These are phyloP conservation scores for Lipomyces japonicus DNA, from an alignment of 805 yeast species.

Conservation along the genomic window DNA sequence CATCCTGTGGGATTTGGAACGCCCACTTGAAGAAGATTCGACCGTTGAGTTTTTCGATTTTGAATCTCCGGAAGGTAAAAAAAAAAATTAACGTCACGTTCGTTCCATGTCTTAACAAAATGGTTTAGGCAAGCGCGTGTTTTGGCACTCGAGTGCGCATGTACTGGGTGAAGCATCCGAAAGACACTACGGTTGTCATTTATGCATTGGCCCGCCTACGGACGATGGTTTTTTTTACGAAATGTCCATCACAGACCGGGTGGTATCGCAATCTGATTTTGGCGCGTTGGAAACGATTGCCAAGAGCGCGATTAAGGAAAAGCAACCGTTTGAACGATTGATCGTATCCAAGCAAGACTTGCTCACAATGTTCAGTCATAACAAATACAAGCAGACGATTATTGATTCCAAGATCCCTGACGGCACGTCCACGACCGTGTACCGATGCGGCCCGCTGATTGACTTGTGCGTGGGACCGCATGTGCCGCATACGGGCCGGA, in stretches of 20 bases:
- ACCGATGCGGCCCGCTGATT: constrained; percentile 95
- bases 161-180: constrained; percentile 98
- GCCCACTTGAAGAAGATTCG: constrained; percentile 78
- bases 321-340: constrained; percentile 91
- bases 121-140: constrained; percentile 57
- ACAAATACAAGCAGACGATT: constrained; percentile 89
- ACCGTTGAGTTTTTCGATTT: constrained; percentile 81
- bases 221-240: constrained; percentile 97
- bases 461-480: constrained; percentile 98
- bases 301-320: constrained; percentile 85
- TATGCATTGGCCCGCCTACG: constrained; percentile 94
- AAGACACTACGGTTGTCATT: constrained; percentile 91
- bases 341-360: constrained; percentile 88
- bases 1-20: constrained; percentile 87
- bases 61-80: constrained; percentile 78
- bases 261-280: constrained; percentile 79
- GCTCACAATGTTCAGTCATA: constrained; percentile 89
- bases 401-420: constrained; percentile 89
- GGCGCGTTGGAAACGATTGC: constrained; percentile 78
- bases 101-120: too few species aligned
- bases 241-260: constrained; percentile 73
- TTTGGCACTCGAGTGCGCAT: constrained; percentile 99
- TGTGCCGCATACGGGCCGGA: constrained; percentile 94
- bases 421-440: constrained; percentile 92
- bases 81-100: too few species aligned